These are phyloP conservation scores for Ceratocystis alfenasii DNA, from an alignment of 2,329 filamentous ascomycete species.

Conservation along the genomic window DNA sequence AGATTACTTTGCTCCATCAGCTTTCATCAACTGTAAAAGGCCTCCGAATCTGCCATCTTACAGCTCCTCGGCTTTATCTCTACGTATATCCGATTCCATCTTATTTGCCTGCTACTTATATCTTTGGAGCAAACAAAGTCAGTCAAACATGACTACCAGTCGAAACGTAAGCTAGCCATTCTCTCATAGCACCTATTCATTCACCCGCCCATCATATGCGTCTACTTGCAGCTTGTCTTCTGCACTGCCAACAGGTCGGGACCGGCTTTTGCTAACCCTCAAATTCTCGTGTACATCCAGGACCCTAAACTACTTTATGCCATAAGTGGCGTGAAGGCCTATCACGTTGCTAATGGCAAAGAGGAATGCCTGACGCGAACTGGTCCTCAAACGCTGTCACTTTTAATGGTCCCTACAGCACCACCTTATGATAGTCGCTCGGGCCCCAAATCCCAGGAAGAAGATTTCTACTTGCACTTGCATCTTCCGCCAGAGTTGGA, in stretches of 20 bases:
- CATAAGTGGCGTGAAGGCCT: conserved; percentile 78
- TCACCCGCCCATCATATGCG: not conserved
- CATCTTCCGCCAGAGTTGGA: conserved; percentile 91
- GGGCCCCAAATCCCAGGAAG: conserved; percentile 51
- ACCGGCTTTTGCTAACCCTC: conserved; percentile 14
- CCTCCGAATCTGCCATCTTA: not conserved
- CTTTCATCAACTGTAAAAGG: not conserved
- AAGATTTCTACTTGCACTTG: conserved; percentile 95
- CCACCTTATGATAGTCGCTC: conserved; percentile 51
- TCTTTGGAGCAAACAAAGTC: not conserved
- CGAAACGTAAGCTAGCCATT: conserved; percentile 16
- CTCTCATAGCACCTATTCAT: not conserved
- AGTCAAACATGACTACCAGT: conserved; percentile 17
- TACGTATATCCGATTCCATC: not conserved
- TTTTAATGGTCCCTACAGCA: conserved; percentile 90
- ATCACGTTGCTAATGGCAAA: conserved; percentile 78
- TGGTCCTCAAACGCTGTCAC: conserved; percentile 79
- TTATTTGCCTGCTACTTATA: not conserved
- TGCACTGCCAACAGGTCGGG: not conserved
- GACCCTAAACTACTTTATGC: conserved; percentile 57
- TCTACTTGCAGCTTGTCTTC: conserved; percentile 1
- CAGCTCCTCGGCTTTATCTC: not conserved
- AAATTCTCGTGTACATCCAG: conserved; percentile 27
- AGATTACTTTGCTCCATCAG: not conserved
- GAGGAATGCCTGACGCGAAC: conserved; percentile 72